These are phyloP conservation scores for Cystofilobasidium bisporidii DNA, from an alignment of 768 basidiomycete species.

Conservation along the genomic window DNA sequence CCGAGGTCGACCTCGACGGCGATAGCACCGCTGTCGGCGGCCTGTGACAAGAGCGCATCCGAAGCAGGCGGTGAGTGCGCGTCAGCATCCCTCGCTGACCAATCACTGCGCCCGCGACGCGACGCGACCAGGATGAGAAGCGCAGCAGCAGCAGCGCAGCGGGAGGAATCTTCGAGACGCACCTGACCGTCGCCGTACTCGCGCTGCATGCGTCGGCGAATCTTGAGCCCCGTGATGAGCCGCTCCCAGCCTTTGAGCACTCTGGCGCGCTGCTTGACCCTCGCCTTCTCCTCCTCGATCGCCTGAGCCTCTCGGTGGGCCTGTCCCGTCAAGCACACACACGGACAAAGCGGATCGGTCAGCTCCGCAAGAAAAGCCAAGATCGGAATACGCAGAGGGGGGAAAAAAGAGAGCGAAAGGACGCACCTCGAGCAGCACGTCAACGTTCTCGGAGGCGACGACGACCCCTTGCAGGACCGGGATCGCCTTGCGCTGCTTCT, in stretches of 20 bases:
- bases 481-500: conserved; percentile 77
- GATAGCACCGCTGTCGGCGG: neutral
- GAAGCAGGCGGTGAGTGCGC: too few species aligned
- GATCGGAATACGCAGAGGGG: too few species aligned
- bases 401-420: neutral
- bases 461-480: conserved; percentile 81
- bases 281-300: conserved; percentile 65
- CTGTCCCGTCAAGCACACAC: conserved; percentile 46
- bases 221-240: conserved; percentile 76
- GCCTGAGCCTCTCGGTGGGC: conserved; percentile 77
- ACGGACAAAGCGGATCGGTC: too few species aligned
- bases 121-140: too few species aligned
- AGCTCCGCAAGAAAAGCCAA: too few species aligned
- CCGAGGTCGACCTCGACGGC: conserved; percentile 16
- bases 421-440: conserved; percentile 60
- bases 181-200: conserved; percentile 49
- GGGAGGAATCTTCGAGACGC: too few species aligned
- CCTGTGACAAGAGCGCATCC: neutral
- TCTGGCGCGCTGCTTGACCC: conserved; percentile 63
- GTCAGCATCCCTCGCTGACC: too few species aligned
- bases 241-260: conserved; percentile 79
- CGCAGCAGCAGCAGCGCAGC: too few species aligned
- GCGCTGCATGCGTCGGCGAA: conserved; percentile 68
- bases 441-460: conserved; percentile 69
- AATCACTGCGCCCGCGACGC: too few species aligned